Conservation (phyloP, 345 rosid genomes). For the Eutrema japonicum region DNA sequence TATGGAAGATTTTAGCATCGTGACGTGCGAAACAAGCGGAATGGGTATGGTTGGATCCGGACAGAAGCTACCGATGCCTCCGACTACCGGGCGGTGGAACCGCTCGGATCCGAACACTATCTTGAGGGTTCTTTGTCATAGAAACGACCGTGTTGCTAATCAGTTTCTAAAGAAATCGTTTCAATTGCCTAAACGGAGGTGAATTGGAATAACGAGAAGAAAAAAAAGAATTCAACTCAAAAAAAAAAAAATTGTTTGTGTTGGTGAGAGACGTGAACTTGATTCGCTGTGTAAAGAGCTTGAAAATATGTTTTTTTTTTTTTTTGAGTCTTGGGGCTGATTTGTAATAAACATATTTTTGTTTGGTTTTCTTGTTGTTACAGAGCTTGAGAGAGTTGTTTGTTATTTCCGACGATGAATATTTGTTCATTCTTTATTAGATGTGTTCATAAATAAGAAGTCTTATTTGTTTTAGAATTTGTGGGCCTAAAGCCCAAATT, state of each 20-base stretch:
- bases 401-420: not conserved
- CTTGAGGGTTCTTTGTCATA: slow-evolving; percentile 73
- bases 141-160: slow-evolving; percentile 72
- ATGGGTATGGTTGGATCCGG: slow-evolving; percentile 50
- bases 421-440: slow-evolving; percentile 34
- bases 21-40: slow-evolving; percentile 64
- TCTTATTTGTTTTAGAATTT: not conserved
- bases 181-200: slow-evolving; percentile 66
- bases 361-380: slow-evolving; percentile 18
- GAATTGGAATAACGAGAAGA: not conserved
- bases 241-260: not conserved
- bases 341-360: slow-evolving; percentile 16
- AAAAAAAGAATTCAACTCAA: not conserved
- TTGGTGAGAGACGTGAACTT: slow-evolving; percentile 17
- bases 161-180: slow-evolving; percentile 72
- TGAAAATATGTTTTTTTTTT: not conserved
- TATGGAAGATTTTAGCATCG: slow-evolving; percentile 75
- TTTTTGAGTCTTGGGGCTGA: not conserved
- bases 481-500: slow-evolving; percentile 13
- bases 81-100: slow-evolving; percentile 78
- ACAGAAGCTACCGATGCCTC: slow-evolving; percentile 78
- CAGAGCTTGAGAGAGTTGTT: slow-evolving; percentile 13
- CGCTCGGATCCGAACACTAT: slow-evolving; percentile 84
- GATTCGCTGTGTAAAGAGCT: slow-evolving; percentile 19
- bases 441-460: not conserved